Base-by-base conservation (phyloP, 495 filamentous ascomycete species). In the Tirmania nivea region DNA sequence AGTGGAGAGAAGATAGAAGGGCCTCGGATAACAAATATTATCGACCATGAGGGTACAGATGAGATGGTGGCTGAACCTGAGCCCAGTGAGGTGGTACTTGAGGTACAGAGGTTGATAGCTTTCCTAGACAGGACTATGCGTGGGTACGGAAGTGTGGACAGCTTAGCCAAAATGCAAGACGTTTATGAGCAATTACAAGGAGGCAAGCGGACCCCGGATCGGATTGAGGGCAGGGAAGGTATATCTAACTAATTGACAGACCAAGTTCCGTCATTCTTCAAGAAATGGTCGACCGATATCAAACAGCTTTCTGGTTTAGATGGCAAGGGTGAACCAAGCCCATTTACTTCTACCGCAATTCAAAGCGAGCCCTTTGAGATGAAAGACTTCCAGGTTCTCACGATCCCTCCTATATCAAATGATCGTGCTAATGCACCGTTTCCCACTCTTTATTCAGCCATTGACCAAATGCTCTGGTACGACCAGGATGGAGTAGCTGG, bases 41-140 rank as follows among this genome's bases (percentile, higher is more conserved):
- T 71, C 39, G 70, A 70, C 14, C 61, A 63, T 20, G 67, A 65
- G 10, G 65, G 69, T 34, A 63, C 60, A 8, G 62, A 72, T 8
- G 70, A 67, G 60, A 68, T 72, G 17, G 73, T 77, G 12, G 69
- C 75, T 8, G 64, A 74, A 8, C 48, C 35, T 14, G 49, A 65
- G 21, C 57, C 64, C 6, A 55, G 60, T 3, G 66, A 70, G 16
- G 69, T 80, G 52, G 49, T 68, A 16, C 67, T 72, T 20, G 80
- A 84, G 60, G 60, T 75, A 16, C 86, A 93, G 62, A 78, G 88
- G 21, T 60, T 94, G n/a, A 76, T 94, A 68, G 86, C 86, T 19
- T 93, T 95, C 60, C 70, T 94, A 35, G 84, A 92, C 56, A 68
- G 65, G 17, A 85, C 87, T 11, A 73, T 80, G 7, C 78, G 88